Evolutionary conservation across 2,329 filamentous ascomycete genomes (phyloP), one percentile per base, ranked within the genome.

Genomic region (Malbranchea zuffiana): DNA sequence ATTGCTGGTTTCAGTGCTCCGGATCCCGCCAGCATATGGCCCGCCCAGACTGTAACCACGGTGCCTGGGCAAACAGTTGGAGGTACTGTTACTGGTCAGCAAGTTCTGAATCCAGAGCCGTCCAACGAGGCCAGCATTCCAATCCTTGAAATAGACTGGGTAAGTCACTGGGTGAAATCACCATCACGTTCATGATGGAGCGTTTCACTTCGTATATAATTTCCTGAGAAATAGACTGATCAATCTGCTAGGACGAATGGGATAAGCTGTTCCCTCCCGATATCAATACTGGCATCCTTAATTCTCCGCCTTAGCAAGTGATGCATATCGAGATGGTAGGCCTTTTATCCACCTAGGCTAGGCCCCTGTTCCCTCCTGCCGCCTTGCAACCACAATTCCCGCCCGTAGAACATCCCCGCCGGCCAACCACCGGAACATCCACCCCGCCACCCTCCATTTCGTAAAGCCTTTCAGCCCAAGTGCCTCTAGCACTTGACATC

Each of bases 91-190:
- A n/a, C n/a, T n/a, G n/a, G n/a, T n/a, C n/a, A n/a, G n/a, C n/a
- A n/a, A n/a, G n/a, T n/a, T n/a, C n/a, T n/a, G n/a, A n/a, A n/a
- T n/a, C 23, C 29, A 10, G 29, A 25, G 15, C 5, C 8, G 11
- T 3, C 8, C 19, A 17, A 20, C 6, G 37, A 31, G 43, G 46
- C 51, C 37, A 41, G 52, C 46, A 37, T 57, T 17, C 45, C 59
- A 40, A 60, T 65, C 54, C 51, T 74, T 26, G 72, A 74, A 39
- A 73, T 81, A 44, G 75, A 82, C 47, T 81, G 76, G 77, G 76
- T 79, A 57, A 61, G 73, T 65, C 10, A 15, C n/a, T n/a, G n/a
- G n/a, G n/a, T n/a, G n/a, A n/a, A n/a, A n/a, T n/a, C n/a, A n/a
- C n/a, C 11, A 24, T 33, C 7, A 10, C 12, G 5, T 27, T 21